Conservation (phyloP, 176 grass and related monocot species). For the Alloteropsis semialata region DNA sequence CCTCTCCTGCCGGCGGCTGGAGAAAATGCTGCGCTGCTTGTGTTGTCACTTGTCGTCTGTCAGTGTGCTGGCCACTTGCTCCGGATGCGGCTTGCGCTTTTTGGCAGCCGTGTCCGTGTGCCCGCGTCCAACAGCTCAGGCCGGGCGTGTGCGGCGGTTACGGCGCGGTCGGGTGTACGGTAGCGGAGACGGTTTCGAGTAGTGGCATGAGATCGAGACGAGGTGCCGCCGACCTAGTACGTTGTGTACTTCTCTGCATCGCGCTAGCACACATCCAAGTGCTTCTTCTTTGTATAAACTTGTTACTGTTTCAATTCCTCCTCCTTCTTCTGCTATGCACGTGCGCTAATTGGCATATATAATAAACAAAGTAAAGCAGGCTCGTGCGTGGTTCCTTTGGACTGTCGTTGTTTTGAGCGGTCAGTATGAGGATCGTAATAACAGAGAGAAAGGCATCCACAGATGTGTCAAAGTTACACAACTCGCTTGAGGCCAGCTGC, state of each 20-base stretch:
- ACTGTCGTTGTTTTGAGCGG: too few species aligned
- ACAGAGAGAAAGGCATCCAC: background rate
- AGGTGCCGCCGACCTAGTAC: background rate
- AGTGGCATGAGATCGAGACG: too few species aligned
- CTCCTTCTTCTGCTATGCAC: too few species aligned
- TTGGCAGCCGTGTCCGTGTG: background rate
- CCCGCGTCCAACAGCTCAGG: background rate
- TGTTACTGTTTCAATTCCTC: too few species aligned
- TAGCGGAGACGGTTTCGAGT: background rate
- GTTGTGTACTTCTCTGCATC: background rate
- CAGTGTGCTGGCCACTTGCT: conserved; percentile 19
- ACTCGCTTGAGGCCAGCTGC: background rate
- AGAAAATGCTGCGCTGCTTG: background rate
- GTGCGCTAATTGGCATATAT: too few species aligned
- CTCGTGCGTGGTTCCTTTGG: too few species aligned
- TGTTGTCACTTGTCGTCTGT: background rate
- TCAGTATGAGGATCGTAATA: too few species aligned
- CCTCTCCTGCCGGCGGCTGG: background rate
- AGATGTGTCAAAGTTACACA: background rate
- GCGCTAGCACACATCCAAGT: too few species aligned
- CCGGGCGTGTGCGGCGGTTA: too few species aligned
- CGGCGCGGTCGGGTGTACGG: background rate
- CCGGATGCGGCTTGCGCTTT: background rate
- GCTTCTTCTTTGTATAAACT: too few species aligned
- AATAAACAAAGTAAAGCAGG: too few species aligned